Evolutionary conservation across 2,329 filamentous ascomycete species (phyloP), one percentile per base, ranked within the genome.

Genomic region (Orbilia ellipsospora): DNA sequence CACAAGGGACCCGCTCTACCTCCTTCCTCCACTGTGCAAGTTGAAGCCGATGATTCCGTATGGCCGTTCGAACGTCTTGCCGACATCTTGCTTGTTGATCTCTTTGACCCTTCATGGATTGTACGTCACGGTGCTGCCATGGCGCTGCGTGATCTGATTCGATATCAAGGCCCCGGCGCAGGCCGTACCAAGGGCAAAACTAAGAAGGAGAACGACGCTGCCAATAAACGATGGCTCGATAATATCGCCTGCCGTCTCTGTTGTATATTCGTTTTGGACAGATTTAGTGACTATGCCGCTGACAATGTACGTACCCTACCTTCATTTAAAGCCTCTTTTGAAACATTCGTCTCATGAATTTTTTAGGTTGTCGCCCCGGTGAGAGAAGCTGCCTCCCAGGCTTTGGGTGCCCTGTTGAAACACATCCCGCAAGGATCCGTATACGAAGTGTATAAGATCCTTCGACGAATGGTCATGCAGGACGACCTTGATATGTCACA

Each of bases 231-330:
- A 81, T 99, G 93, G 93, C 87, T 99, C 18, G 92, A 98, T 80
- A 94, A 99, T 80, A 86, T 99, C 61, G 93, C 94, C n/a, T 97
- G 94, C 80, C 91, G 95, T 26, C 87, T 99, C 57, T 94, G 94
- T 82, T 97, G 92, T 81, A 94, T 99, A 62, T 90, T 99, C 80
- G 97, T 99, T 90, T 89, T 99, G 15, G 95, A 99, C 83, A 90
- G 94, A 63, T 99, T 99, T 81, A 96, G 94, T 68, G 95, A 99
- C 81, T 99, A 97, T 83, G 95, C 96, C 73, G 97, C 94, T 4
- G 95, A 99, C 82, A 99, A 93, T 63, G 79, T 80, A 77, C 52
- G 78, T 42, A 26, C 62, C 18, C 28, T 31, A 36, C 31, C 31
- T 48, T 36, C 28, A 6, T 13, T 40, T 16, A 56, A 18, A 56